These are phyloP conservation scores for Leishmania tropica DNA, from an alignment of 208 protist genomes.

Conservation along the genomic window DNA sequence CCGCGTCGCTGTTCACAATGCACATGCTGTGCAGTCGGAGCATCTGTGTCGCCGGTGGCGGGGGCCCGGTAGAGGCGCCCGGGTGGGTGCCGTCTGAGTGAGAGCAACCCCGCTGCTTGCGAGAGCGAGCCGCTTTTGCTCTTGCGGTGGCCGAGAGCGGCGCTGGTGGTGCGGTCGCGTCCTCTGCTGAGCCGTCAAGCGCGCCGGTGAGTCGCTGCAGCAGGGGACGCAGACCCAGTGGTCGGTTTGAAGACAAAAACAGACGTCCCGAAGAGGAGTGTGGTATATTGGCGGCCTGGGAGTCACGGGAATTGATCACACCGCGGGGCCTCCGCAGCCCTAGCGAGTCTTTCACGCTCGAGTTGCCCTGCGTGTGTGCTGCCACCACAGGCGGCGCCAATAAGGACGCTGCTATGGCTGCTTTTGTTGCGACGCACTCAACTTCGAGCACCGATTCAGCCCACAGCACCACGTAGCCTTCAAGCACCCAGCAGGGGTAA, in stretches of 20 bases:
- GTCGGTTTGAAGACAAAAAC: background rate
- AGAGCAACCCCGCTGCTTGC: background rate
- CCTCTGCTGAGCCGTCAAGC: background rate
- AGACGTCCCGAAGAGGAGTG: background rate
- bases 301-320: background rate
- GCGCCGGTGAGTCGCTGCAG: conserved; percentile 1
- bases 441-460: conserved; percentile 44
- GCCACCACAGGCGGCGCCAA: too few relatives aligned
- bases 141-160: background rate
- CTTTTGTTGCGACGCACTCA: background rate
- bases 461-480: conserved; percentile 61
- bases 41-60: background rate
- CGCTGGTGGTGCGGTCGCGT: background rate
- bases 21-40: conserved; percentile 49
- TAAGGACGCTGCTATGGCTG: background rate
- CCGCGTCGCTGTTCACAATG: conserved; percentile 47
- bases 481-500: conserved; percentile 40
- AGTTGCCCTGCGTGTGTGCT: background rate
- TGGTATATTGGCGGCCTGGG: background rate
- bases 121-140: background rate
- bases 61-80: background rate
- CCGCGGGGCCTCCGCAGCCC: background rate
- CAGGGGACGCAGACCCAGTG: conserved; percentile 8
- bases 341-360: background rate
- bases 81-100: background rate